Evolutionary conservation across 106 monocot species (phyloP).

Genomic region (Platanthera zijinensis): DNA sequence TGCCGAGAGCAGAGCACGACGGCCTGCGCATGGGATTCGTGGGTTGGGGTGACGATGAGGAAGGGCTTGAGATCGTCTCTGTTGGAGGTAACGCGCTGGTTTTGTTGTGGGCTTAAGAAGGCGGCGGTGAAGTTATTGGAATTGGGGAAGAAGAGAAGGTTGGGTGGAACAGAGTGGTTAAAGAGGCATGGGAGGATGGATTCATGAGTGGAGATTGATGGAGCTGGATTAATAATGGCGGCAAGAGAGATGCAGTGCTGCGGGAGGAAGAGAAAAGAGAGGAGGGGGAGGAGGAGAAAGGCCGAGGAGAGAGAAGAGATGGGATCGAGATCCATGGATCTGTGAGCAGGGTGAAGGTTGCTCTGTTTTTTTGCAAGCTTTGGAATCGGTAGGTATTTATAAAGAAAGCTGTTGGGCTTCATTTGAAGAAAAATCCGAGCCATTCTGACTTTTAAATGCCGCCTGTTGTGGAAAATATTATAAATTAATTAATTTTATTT

Average conservation of each 20-base stretch:
- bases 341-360: too few relatives aligned
- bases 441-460: too few relatives aligned
- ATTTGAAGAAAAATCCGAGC: too few relatives aligned
- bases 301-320: too few relatives aligned
- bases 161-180: background rate
- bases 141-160: conserved; percentile 10
- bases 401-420: too few relatives aligned
- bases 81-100: conserved; percentile 6
- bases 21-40: conserved; percentile 30
- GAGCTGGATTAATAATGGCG: conserved; percentile 4
- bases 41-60: conserved; percentile 26
- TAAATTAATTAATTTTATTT: too few relatives aligned
- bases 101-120: conserved; percentile 23
- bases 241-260: background rate
- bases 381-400: too few relatives aligned
- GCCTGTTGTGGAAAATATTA: too few relatives aligned
- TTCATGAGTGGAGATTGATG: background rate
- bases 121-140: conserved; percentile 4
- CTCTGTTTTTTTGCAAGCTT: too few relatives aligned
- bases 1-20: conserved; percentile 23
- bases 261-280: background rate
- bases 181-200: conserved; percentile 28
- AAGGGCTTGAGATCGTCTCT: conserved; percentile 5
- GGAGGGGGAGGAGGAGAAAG: background rate
- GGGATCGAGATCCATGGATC: too few relatives aligned